A percentile compares a stretch with the other conserved stretches of the same genome.
Conservation (phyloP, 345 rosid genomes). For the Aquilaria yunnanensis region DNA sequence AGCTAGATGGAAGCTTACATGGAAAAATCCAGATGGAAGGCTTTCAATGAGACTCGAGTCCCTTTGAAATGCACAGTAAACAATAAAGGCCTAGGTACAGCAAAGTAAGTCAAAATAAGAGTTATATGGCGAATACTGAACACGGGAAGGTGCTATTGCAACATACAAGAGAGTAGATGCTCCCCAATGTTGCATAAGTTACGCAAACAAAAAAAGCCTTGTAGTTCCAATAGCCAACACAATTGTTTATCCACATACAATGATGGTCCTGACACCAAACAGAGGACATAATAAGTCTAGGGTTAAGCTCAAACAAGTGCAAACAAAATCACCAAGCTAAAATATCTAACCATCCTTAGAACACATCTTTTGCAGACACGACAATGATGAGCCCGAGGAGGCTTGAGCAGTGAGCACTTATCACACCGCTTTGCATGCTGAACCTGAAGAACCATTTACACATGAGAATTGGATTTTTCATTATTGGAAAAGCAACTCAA, state of each 20-base stretch:
- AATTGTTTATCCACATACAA: conserved; percentile 87
- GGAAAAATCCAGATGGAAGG: conserved; percentile 34
- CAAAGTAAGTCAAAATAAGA: conserved; percentile 8
- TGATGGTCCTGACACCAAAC: conserved; percentile 71
- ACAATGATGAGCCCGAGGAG: conserved; percentile 88
- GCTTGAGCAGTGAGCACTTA: conserved; percentile 69
- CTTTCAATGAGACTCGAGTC: conserved; percentile 32
- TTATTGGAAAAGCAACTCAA: no score
- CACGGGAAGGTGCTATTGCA: conserved; percentile 3
- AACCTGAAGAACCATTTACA: conserved; percentile 29
- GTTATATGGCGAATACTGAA: background rate
- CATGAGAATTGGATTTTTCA: no score
- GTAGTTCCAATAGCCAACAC: conserved; percentile 90
- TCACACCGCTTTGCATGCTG: conserved; percentile 58
- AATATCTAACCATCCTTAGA: conserved; percentile 71
- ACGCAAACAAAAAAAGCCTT: conserved; percentile 72
- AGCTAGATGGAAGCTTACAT: conserved; percentile 35
- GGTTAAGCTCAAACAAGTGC: background rate
- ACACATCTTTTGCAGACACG: conserved; percentile 89
- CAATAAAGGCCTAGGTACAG: conserved; percentile 37
- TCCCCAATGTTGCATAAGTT: conserved; percentile 53
- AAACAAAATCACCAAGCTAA: background rate
- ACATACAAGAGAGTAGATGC: conserved; percentile 62
- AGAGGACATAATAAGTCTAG: conserved; percentile 9
- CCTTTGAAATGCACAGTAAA: conserved; percentile 34